These are phyloP conservation scores for Termitomyces sp. DNA, from an alignment of 768 basidiomycete genomes.

Conservation along the genomic window DNA sequence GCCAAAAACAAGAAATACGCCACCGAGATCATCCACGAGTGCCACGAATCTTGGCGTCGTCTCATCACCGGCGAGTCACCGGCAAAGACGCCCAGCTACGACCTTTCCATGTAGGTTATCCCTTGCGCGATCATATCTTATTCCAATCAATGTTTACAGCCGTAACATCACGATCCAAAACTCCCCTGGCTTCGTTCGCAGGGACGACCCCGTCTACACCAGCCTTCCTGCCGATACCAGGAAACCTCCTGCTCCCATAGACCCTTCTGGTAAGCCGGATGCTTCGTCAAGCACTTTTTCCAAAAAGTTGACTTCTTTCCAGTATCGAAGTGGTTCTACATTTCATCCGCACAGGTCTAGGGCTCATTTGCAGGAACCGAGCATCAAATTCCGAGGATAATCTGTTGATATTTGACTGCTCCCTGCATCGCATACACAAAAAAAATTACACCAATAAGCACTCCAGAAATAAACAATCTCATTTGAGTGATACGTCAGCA, in stretches of 20 bases:
- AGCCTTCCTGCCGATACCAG: constrained; percentile 73
- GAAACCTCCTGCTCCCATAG: constrained; percentile 83
- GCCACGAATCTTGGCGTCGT: constrained; percentile 97
- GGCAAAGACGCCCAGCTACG: constrained; percentile 65
- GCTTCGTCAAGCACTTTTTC: background rate
- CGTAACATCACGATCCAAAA: constrained; percentile 73
- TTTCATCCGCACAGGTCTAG: constrained; percentile 81
- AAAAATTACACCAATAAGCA: background rate
- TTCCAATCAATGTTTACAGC: constrained; percentile 34
- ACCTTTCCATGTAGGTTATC: constrained; percentile 78
- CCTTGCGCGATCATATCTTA: background rate
- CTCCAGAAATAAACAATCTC: background rate
- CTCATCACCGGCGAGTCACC: constrained; percentile 77
- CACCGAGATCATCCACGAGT: constrained; percentile 97
- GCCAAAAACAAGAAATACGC: constrained; percentile 99
- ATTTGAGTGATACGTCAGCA: background rate
- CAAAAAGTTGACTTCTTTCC: constrained; percentile 3
- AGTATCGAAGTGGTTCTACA: constrained; percentile 96
- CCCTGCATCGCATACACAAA: background rate
- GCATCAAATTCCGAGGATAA: background rate
- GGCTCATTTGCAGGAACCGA: background rate
- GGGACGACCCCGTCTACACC: constrained; percentile 59
- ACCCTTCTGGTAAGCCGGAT: constrained; percentile 70
- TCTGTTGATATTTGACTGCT: background rate
- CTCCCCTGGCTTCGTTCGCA: constrained; percentile 63